Conservation (phyloP, 768 basidiomycete genomes). For the Pisolithus marmoratus region DNA sequence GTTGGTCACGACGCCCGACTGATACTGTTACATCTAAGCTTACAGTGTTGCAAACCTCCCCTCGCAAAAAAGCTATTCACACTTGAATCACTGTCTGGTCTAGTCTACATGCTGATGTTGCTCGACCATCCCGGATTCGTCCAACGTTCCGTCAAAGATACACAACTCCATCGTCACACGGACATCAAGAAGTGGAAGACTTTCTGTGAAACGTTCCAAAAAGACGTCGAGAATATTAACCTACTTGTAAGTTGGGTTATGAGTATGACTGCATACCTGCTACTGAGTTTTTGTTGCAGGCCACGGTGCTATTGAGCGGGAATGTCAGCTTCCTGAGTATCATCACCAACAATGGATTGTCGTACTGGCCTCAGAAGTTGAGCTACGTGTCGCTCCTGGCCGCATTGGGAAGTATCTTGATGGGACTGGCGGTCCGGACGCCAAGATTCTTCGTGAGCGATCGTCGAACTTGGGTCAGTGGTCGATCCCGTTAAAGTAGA, state of each 20-base stretch:
- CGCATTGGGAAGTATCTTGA: background rate
- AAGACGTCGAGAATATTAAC: background rate
- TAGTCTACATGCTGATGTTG: background rate
- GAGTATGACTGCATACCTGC: background rate
- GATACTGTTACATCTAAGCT: background rate
- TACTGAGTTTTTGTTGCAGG: background rate
- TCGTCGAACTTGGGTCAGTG: background rate
- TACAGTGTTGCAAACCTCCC: background rate
- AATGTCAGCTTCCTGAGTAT: background rate
- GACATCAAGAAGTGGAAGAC: background rate
- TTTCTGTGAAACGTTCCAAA: background rate
- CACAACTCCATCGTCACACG: background rate
- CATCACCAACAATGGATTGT: background rate
- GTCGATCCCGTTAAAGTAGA: background rate
- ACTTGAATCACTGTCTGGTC: too few relatives aligned
- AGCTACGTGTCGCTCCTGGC: background rate
- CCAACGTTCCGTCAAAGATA: background rate
- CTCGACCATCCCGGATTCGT: background rate
- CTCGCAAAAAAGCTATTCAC: background rate
- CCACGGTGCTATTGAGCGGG: background rate
- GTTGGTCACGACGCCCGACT: too few relatives aligned
- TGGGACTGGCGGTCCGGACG: background rate
- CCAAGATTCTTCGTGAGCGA: background rate
- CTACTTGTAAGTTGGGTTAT: background rate
- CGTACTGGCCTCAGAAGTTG: background rate